Percentiles rank a stretch among this genome's conserved stretches.
Conservation (phyloP, 202 grass and related monocot genomes). For the Cymbopogon flexuosus region DNA sequence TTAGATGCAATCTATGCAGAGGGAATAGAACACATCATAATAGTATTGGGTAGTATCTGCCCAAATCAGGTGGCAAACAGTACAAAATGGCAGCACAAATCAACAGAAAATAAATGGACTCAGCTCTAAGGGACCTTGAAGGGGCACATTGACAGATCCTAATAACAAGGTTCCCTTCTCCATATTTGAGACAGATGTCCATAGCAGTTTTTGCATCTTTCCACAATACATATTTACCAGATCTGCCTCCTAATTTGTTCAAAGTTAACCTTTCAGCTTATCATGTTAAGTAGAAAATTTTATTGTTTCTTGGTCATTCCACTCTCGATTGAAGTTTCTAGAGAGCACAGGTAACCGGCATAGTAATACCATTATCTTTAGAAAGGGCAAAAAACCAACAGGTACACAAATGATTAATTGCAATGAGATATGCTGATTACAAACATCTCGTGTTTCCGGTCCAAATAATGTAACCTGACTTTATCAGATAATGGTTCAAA, state of each 20-base stretch:
- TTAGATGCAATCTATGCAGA: neutral
- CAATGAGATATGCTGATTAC: neutral
- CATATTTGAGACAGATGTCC: neutral
- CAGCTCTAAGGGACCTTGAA: neutral
- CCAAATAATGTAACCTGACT: neutral
- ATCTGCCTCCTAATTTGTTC: conserved; percentile 17
- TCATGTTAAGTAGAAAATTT: neutral
- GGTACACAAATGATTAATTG: neutral
- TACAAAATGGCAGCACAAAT: neutral
- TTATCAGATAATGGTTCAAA: neutral
- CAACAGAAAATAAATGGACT: conserved; percentile 2
- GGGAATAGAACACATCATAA: neutral
- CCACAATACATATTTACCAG: neutral
- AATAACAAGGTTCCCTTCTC: neutral
- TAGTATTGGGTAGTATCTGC: neutral
- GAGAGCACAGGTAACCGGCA: neutral
- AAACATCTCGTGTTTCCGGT: conserved; percentile 2
- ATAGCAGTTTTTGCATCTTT: neutral
- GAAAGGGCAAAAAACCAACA: neutral
- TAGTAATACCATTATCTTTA: neutral
- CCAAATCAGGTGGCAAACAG: neutral
- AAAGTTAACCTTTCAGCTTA: neutral
- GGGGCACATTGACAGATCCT: neutral
- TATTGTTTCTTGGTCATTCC: neutral
- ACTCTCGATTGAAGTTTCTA: neutral